Base-by-base conservation (phyloP, 352 stramenopile genomes). In the Phytopythium boreale region DNA sequence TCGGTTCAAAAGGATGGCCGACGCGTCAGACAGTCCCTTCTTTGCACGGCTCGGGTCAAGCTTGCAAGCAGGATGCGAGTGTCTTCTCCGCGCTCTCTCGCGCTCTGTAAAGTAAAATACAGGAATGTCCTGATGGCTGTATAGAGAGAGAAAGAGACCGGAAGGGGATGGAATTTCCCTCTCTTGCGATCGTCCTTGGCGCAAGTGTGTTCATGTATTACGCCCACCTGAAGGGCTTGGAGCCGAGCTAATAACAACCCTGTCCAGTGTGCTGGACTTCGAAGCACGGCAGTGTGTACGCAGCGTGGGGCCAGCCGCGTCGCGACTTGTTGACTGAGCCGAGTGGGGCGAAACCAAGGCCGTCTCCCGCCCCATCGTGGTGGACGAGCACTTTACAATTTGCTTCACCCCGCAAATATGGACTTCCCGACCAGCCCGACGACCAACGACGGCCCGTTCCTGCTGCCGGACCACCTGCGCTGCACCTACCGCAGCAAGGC, bases 401-500 rank as follows among this genome's bases (percentile, higher is more conserved):
- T 71, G 52, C 64, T 61, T 67, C 59, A 27, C 64, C 24, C 39
- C 65, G 36, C 34, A 15, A 50, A 19, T n/a, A 47, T 49, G 27
- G 69, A 43, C 68, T 63, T 34, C 43, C 41, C 55, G 11, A 43
- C 36, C 41, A 61, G 29, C 57, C 26, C 39, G 57, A 63, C 29
- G 31, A 50, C 46, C 41, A 59, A 31, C n/a, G 51, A 60, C 55
- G 55, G 34, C 55, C 41, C 49, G 36, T 39, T 53, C 46, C 19
- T 59, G 4, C n/a, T 72, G 46, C 76, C 68, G 19, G 50, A 55
- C 14, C 59, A 80, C 22, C 24, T 82, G 31, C 60, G 72, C 17
- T 87, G 78, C 65, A 72, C 66, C 7, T 87, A 87, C 66, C 71
- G 70, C 57, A 80, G 75, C 61, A 86, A 86, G 41, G 65, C 67